A percentile compares a stretch with the other conserved stretches of the same genome.
Conservation (phyloP, 2,329 filamentous ascomycete species). For the Aspergillus melleus region DNA sequence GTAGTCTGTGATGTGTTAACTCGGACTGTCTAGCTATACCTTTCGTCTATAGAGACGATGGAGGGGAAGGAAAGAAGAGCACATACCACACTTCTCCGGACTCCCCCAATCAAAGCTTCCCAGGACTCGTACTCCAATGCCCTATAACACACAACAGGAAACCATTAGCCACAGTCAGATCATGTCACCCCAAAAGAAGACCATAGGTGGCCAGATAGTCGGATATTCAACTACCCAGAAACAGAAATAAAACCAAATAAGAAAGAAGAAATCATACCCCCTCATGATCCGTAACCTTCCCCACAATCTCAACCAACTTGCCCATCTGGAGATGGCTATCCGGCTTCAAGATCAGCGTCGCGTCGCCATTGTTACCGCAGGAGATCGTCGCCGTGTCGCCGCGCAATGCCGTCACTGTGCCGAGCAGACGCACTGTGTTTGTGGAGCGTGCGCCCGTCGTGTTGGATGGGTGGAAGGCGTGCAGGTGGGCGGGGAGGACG, state of each 20-base stretch:
- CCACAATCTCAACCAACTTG: conserved; percentile 47
- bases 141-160: conserved; percentile 19
- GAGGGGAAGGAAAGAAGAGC: neutral
- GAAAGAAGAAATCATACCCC: conserved; percentile 30
- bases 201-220: too few relatives aligned
- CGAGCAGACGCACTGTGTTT: conserved; percentile 78
- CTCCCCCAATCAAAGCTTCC: conserved; percentile 45
- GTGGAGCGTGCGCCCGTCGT: conserved; percentile 38
- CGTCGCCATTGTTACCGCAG: conserved; percentile 65
- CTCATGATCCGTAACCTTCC: conserved; percentile 46
- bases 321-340: conserved; percentile 47
- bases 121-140: conserved; percentile 42
- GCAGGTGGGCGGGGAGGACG: conserved; percentile 76
- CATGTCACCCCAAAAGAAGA: too few relatives aligned
- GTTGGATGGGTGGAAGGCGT: conserved; percentile 64
- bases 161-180: too few relatives aligned
- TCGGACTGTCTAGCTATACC: too few relatives aligned
- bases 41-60: too few relatives aligned
- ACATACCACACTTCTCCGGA: conserved; percentile 41
- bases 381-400: conserved; percentile 81
- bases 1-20: too few relatives aligned
- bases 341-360: conserved; percentile 72
- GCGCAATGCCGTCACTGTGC: conserved; percentile 78
- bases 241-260: neutral
- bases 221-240: too few relatives aligned